These are phyloP conservation scores for Phytophthora sansomeana DNA, from an alignment of 352 stramenopile species.

Conservation along the genomic window DNA sequence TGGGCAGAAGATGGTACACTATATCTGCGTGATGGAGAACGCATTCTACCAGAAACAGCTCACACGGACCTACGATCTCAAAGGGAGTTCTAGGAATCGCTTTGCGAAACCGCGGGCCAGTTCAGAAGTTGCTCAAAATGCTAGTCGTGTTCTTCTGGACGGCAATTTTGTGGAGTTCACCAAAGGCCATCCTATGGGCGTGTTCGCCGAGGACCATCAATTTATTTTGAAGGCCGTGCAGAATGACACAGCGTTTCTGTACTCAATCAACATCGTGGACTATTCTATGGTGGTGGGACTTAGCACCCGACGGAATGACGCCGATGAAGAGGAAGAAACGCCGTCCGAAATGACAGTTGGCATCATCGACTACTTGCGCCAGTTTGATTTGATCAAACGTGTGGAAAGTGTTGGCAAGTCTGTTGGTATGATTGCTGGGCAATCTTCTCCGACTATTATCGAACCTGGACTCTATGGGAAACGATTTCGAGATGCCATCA, in stretches of 20 bases:
- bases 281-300: constrained; percentile 98
- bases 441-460: constrained; percentile 98
- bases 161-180: constrained; percentile 88
- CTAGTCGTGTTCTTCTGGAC: constrained; percentile 75
- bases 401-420: constrained; percentile 99
- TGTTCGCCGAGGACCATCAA: constrained; percentile 79
- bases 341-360: constrained; percentile 93
- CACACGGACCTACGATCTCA: constrained; percentile 97
- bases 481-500: constrained; percentile 95
- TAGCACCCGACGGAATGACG: constrained; percentile 48
- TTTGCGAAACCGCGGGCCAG: constrained; percentile 73
- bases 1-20: constrained; percentile 89
- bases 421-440: constrained; percentile 98
- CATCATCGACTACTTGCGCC: constrained; percentile 99
- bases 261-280: constrained; percentile 99
- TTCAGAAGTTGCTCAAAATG: constrained; percentile 33
- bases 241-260: constrained; percentile 98
- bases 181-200: constrained; percentile 74
- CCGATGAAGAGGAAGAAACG: constrained; percentile 29
- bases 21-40: constrained; percentile 97
- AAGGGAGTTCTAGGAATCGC: constrained; percentile 96
- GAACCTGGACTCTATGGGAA: constrained; percentile 97
- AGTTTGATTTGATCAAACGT: constrained; percentile 99
- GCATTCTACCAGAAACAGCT: constrained; percentile 97
- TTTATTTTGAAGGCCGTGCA: constrained; percentile 90